Evolutionary conservation across 176 grass and related monocot species (phyloP), one percentile per base, ranked within the genome.

Genomic region (Metroxylon sagu): DNA sequence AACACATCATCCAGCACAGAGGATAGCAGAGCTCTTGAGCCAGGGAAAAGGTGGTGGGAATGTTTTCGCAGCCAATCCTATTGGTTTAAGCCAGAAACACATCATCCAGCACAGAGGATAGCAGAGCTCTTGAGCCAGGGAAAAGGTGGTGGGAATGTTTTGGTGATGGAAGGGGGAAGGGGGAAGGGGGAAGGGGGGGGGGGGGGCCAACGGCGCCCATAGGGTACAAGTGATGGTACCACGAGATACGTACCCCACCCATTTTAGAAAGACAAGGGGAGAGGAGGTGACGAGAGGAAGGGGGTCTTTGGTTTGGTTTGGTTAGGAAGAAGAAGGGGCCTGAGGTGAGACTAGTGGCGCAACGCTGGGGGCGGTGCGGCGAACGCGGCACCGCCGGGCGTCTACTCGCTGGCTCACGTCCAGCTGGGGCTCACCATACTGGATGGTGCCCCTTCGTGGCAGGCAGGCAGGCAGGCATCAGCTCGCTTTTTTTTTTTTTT

Each of bases 161-260:
- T 56, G 53, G 53, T 56, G 23, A 18, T 25, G 6, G 16, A 23
- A 19, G 12, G 12, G 18, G 19, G 15, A n/a, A n/a, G n/a, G 14
- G 50, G n/a, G 50, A n/a, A n/a, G 12, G 18, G 53, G 18, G 53
- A n/a, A 23, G 18, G 19, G 15, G n/a, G 14, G 50, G n/a, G 50
- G 12, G 18, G 53, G 18, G 53, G 2, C 16, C 53, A 8, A 6
- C 12, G 10, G 21, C 53, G 23, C 53, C 21, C 5, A 6, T 56
- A 23, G 19, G 53, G 53, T 56, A 19, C 53, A 56, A 56, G 53
- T 56, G 53, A 25, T 56, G 18, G 50, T 56, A 56, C 53, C 53
- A 56, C 53, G 53, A 56, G 8, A 56, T 8, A 17, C 21, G 53
- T 56, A 56, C 53, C 53, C 23, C 0, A 4, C 23, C n/a, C 23